Evolutionary conservation across 1,284 basidiomycete genomes (phyloP), one percentile per base, ranked within the genome.

Genomic region (Papiliotrema flavescens): DNA sequence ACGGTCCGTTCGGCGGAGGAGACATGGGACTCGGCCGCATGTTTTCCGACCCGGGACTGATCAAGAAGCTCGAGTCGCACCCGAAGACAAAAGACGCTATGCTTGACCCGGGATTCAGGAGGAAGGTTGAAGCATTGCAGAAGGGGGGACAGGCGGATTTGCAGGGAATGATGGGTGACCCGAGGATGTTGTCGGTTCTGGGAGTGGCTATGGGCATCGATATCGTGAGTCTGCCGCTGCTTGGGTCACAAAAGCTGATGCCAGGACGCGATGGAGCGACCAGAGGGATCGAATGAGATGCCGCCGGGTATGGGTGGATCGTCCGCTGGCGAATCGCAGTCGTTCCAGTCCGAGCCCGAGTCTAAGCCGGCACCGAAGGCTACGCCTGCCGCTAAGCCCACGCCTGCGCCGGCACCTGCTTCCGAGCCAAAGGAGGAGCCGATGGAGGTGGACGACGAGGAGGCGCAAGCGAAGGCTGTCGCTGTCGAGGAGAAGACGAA

Each of bases 201-300:
- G 94, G 94, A 59, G 94, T 86, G 11, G 81, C 92, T 57, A 93
- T 97, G 89, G 92, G 92, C 47, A 83, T 98, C 64, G 92, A 98
- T 76, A 83, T 98, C 74, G 75, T 75, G 54, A 66, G 74, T 67
- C 26, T 7, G 19, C 6, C 22, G 11, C 11, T 23, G 5, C 2
- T 42, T 11, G 23, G 26, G 28, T 35, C 23, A 47, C 40, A 52
- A 42, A 53, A 41, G 23, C 35, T 48, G 17, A 9, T 35, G 42
- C n/a, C 51, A 76, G 74, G 86, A 90, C 74, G 91, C 88, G 49
- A 90, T 90, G 75, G 81, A 85, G 55, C 82, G 92, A 54, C 86
- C 88, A 24, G 89, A 91, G 78, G 91, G 90, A 40, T 90, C 89
- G 8, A 82, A 87, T 56, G 89, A 90, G 55, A 79, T 88, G 50